Conservation (phyloP, 2,329 filamentous ascomycete species). For the Atkinsonella texensis region DNA sequence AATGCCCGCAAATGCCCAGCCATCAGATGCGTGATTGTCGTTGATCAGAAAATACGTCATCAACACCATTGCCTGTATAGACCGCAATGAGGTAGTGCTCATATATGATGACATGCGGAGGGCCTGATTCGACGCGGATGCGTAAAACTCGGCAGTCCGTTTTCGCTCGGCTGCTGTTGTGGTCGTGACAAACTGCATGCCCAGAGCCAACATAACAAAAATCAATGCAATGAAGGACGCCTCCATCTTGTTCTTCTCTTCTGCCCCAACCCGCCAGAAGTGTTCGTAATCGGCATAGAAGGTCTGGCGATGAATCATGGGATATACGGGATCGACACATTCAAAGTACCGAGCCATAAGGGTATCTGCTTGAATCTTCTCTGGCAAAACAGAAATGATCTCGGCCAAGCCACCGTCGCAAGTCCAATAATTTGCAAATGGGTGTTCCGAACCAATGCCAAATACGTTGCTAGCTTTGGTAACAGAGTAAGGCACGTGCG, state of each 20-base stretch:
- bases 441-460: slow-evolving; percentile 67
- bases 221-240: slow-evolving; percentile 59
- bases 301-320: slow-evolving; percentile 63
- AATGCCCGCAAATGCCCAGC: slow-evolving; percentile 72
- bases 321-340: slow-evolving; percentile 68
- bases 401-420: slow-evolving; percentile 63
- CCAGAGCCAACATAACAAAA: slow-evolving; percentile 66
- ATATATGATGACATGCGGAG: slow-evolving; percentile 65
- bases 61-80: slow-evolving; percentile 69
- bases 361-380: slow-evolving; percentile 64
- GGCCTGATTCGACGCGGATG: slow-evolving; percentile 67
- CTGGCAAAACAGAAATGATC: slow-evolving; percentile 63
- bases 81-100: slow-evolving; percentile 59
- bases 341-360: slow-evolving; percentile 53
- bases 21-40: slow-evolving; percentile 72
- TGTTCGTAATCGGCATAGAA: slow-evolving; percentile 70
- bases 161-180: slow-evolving; percentile 50
- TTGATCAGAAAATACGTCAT: slow-evolving; percentile 77
- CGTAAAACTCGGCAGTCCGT: slow-evolving; percentile 71
- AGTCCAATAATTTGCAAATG: slow-evolving; percentile 78
- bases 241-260: slow-evolving; percentile 50
- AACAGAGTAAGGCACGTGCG: slow-evolving; percentile 60
- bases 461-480: slow-evolving; percentile 66
- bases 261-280: slow-evolving; percentile 53
- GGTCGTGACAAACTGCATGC: slow-evolving; percentile 61